Base-by-base conservation (phyloP, 2,329 filamentous ascomycete genomes). In the Lasiodiplodia sp. region DNA sequence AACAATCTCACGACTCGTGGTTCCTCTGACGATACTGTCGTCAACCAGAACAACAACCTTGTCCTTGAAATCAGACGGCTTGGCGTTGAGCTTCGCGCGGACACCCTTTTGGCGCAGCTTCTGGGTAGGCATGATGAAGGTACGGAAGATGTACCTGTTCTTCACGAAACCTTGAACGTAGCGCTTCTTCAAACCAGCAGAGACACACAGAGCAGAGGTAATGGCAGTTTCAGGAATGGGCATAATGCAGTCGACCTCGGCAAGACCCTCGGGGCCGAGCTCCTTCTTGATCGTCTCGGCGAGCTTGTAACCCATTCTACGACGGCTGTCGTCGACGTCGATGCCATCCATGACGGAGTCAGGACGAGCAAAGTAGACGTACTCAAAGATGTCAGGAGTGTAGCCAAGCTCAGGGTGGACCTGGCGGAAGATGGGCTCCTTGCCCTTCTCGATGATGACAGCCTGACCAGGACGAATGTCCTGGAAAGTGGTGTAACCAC, bases 11-110 rank as follows among this genome's bases (percentile, higher is more conserved):
- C 90, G 84, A 70, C 88, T 91, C 1, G 93, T 97, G 0, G 92
- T 96, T 62, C 94, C 94, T 47, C 94, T 88, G 4, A 97, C 94
- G 69, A 97, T 93, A 73, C 90, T 93, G 81, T 97, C 95, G 73
- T 97, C 95, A 1, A 97, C 92, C 0, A 98, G 83, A 12, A 94
- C 85, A 8, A 98, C 91, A 69, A 90, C 92, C 74, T 91, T 90
- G 72, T 87, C 92, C 68, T 90, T 85, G 80, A 97, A 97, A 77
- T 97, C 94, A 47, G 90, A 89, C 31, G 90, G 88, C 80, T 97
- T 97, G 23, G 94, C 89, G 70, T 92, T 95, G 49, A 98, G 86
- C 82, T 98, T 98, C 60, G 94, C 88, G 4, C 95, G 90, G 11
- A 98, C 93, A 72, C 93, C 91, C 81, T 95, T 95, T 75, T 96